phyloP scores from a whole-genome alignment of 495 filamentous ascomycete genomes.

The Lindgomyces ingoldianus region DNA sequence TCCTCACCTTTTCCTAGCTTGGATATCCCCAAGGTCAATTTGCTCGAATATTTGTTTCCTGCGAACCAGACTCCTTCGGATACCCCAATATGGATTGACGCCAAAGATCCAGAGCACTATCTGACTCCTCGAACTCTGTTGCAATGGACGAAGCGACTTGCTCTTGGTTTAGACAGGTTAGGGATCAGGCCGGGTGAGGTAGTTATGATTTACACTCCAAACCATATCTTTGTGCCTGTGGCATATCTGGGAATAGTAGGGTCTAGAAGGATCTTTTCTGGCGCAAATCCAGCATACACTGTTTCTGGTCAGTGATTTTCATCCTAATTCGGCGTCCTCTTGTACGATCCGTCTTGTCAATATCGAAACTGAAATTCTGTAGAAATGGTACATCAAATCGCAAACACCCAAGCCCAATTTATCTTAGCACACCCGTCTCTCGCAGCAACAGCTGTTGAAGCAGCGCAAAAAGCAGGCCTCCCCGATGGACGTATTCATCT shows the following conservation, averaged over 20 bases:
- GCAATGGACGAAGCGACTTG: conserved; percentile 50
- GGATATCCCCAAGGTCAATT: conserved; percentile 48
- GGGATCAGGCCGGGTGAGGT: conserved; percentile 47
- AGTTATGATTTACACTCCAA: conserved; percentile 52
- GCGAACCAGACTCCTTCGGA: conserved; percentile 41
- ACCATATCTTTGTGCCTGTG: conserved; percentile 52
- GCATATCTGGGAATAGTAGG: conserved; percentile 53
- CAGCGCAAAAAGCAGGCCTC: conserved; percentile 49
- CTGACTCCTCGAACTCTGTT: conserved; percentile 46
- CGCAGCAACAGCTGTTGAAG: conserved; percentile 43
- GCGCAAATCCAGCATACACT: conserved; percentile 45
- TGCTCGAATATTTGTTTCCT: conserved; percentile 52
- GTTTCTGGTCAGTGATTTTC: conserved; percentile 32
- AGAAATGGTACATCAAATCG: conserved; percentile 50
- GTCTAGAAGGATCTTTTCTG: conserved; percentile 46
- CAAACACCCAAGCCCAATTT: conserved; percentile 46
- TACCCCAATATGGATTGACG: conserved; percentile 51
- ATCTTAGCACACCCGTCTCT: conserved; percentile 47
- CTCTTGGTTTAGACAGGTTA: conserved; percentile 46
- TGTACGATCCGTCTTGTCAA: neutral
- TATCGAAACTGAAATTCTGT: neutral
- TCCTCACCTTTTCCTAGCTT: conserved; percentile 42
- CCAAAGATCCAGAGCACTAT: conserved; percentile 42
- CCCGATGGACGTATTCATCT: conserved; percentile 50
- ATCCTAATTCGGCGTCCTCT: neutral